Conservation (phyloP, 768 basidiomycete species). For the Serendipita sp. region DNA sequence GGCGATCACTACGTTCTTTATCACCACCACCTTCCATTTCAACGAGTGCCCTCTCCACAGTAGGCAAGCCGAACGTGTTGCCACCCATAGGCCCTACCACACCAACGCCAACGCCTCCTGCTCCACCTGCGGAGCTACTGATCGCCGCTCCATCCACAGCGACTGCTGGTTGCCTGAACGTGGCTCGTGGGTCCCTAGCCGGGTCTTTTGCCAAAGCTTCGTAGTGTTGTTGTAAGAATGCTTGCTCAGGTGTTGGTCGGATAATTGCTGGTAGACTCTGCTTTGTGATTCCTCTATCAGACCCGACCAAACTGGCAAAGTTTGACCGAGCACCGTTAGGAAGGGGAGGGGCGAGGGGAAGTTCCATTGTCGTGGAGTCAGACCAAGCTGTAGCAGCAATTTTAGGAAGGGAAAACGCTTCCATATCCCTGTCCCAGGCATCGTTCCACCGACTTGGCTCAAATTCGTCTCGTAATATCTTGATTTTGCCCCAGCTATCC, state of each 20-base stretch:
- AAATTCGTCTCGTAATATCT: constrained; percentile 79
- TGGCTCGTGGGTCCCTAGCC: constrained; percentile 74
- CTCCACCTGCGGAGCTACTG: constrained; percentile 27
- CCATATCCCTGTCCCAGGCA: constrained; percentile 60
- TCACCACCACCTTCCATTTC: constrained; percentile 62
- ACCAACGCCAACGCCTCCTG: constrained; percentile 27
- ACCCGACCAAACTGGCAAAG: neutral
- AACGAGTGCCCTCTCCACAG: constrained; percentile 69
- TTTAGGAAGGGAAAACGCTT: constrained; percentile 7
- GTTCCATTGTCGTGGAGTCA: neutral
- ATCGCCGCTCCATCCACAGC: constrained; percentile 24
- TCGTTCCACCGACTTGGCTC: constrained; percentile 68
- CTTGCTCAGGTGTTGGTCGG: constrained; percentile 72
- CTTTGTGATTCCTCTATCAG: constrained; percentile 25
- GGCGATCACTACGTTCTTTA: neutral
- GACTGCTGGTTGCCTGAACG: constrained; percentile 57
- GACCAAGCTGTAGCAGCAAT: neutral
- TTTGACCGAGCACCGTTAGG: neutral
- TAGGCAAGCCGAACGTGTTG: constrained; percentile 70
- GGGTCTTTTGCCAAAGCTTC: constrained; percentile 83
- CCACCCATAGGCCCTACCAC: constrained; percentile 89
- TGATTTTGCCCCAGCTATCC: constrained; percentile 97
- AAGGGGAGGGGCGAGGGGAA: neutral
- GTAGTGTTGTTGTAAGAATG: constrained; percentile 80
- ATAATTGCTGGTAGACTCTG: constrained; percentile 60